phyloP scores from a whole-genome alignment of 257 asterid species.

The Penstemon newberryi region DNA sequence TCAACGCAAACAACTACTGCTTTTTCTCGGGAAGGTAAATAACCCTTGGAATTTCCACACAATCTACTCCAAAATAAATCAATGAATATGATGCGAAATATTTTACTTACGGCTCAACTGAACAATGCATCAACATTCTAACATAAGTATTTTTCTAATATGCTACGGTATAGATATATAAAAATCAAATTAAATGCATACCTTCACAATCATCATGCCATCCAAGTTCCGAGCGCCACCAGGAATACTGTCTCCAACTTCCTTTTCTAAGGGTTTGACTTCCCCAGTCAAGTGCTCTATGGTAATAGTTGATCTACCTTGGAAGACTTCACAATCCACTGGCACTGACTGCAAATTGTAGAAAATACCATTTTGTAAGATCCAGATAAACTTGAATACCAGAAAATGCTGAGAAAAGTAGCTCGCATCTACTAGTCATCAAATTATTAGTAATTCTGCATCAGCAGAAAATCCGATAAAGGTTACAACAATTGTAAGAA shows the following conservation, averaged over 20 bases:
- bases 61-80: background rate
- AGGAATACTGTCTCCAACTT: slow-evolving; percentile 88
- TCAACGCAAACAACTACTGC: slow-evolving; percentile 1
- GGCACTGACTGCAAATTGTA: slow-evolving; percentile 83
- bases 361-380: slow-evolving; percentile 30
- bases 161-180: slow-evolving; percentile 1
- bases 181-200: slow-evolving; percentile 31
- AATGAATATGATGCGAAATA: background rate
- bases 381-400: slow-evolving; percentile 23
- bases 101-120: background rate
- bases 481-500: background rate
- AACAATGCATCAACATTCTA: slow-evolving; percentile 9
- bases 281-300: slow-evolving; percentile 97
- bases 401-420: slow-evolving; percentile 21
- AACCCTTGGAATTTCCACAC: background rate
- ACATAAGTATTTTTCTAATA: background rate
- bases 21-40: background rate
- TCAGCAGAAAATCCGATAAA: slow-evolving; percentile 5
- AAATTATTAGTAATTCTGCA: slow-evolving; percentile 4
- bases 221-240: slow-evolving; percentile 98
- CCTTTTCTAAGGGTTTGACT: slow-evolving; percentile 77
- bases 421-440: background rate
- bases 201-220: slow-evolving; percentile 97
- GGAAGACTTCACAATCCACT: slow-evolving; percentile 89
- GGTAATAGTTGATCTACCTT: slow-evolving; percentile 93